Evolutionary conservation across 2,329 filamentous ascomycete genomes (phyloP).

Genomic region (Talaromyces pinophilus): DNA sequence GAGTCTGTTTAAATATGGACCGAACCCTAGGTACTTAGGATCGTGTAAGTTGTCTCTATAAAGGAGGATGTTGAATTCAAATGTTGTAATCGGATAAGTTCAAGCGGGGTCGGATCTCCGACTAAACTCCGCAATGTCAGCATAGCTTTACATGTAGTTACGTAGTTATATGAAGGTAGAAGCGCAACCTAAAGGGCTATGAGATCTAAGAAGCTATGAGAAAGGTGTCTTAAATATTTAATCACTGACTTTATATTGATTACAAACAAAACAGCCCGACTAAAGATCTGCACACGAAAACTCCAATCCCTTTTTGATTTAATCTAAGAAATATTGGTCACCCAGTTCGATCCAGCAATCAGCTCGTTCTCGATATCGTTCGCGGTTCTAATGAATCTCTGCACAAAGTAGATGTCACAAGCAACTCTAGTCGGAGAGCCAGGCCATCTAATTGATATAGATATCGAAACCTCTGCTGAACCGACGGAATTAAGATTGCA

Average conservation of each 20-base stretch:
- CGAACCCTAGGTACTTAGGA: not conserved
- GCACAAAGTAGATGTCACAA: not conserved
- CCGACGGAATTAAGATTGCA: not conserved
- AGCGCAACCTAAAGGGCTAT: too few relatives aligned
- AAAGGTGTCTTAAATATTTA: not conserved
- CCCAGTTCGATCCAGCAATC: not conserved
- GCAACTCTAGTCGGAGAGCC: not conserved
- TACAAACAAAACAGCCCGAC: not conserved
- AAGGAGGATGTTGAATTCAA: not conserved
- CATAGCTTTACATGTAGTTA: too few relatives aligned
- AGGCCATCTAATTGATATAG: not conserved
- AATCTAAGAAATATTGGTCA: not conserved
- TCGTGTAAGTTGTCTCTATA: not conserved
- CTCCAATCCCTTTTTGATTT: slow-evolving; percentile 11
- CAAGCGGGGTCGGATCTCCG: slow-evolving; percentile 6
- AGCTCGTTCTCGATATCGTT: not conserved
- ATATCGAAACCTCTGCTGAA: not conserved
- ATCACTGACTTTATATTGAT: not conserved
- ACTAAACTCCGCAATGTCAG: not conserved
- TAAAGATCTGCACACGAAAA: not conserved
- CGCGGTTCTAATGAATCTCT: not conserved
- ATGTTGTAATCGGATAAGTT: not conserved
- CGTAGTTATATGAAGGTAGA: too few relatives aligned
- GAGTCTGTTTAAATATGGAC: not conserved
- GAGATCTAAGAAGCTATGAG: too few relatives aligned